Percentiles rank a stretch among this genome's conserved stretches.
These are phyloP conservation scores for Lepraria neglecta DNA, from an alignment of 495 filamentous ascomycete genomes.

Conservation along the genomic window DNA sequence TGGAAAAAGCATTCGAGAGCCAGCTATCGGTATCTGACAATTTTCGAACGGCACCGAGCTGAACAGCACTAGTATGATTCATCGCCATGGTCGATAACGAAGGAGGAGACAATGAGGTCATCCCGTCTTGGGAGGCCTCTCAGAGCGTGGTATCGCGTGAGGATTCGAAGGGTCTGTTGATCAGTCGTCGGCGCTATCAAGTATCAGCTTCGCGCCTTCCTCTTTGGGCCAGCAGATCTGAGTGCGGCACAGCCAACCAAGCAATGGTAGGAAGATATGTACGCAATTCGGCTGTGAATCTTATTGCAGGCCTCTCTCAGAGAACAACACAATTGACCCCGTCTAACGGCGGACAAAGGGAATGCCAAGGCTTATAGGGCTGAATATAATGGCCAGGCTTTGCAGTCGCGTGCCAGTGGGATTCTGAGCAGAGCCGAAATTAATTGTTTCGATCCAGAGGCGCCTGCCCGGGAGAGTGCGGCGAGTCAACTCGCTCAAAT, in stretches of 20 bases:
- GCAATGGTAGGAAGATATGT: neutral
- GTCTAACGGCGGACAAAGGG: too few relatives aligned
- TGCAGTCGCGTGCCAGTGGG: too few relatives aligned
- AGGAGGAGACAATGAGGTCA: constrained; percentile 13
- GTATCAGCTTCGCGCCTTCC: constrained; percentile 5
- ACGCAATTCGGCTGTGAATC: neutral
- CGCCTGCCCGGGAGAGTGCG: too few relatives aligned
- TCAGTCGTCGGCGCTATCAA: constrained; percentile 12
- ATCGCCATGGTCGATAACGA: neutral
- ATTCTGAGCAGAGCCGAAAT: too few relatives aligned
- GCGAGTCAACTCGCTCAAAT: too few relatives aligned
- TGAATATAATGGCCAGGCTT: too few relatives aligned
- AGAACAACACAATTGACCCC: neutral
- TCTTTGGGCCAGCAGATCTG: constrained; percentile 13
- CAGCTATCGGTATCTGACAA: constrained; percentile 7
- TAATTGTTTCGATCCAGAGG: too few relatives aligned
- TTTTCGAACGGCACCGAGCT: neutral
- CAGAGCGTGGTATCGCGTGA: neutral
- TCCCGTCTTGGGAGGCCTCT: neutral
- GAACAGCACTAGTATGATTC: neutral
- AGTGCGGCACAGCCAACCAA: neutral
- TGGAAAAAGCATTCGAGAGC: neutral
- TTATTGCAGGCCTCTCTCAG: too few relatives aligned
- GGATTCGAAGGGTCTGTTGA: neutral
- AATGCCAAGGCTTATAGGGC: too few relatives aligned